Base-by-base conservation (phyloP, 495 filamentous ascomycete species). In the Elaphomyces granulatus region DNA sequence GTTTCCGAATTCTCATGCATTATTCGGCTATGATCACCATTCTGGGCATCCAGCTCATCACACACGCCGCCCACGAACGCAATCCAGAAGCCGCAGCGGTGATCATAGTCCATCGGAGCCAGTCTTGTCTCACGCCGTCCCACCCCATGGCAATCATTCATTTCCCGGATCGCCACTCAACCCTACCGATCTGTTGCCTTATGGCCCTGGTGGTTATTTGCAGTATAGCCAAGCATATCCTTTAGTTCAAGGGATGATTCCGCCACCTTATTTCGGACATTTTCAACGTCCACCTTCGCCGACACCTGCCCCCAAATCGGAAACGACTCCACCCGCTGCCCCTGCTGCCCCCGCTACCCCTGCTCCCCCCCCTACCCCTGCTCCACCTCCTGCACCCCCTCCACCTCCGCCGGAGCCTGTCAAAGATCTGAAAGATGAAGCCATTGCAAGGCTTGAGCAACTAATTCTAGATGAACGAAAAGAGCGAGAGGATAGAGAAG, bases 361-460 rank as follows among this genome's bases (percentile, higher is more conserved):
- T 4, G 2, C 6, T 3, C 6, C 23, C 6, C 23, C 23, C 12
- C 6, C 23, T n/a, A 32, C 41, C 8, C 3, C 19, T 20, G 36
- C 48, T 8, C 46, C 52, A 9, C 41, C 51, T 14, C 46, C 56
- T 9, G 49, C 42, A 20, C 60, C 66, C 26, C 28, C 49, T 20
- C 54, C 61, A 8, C 23, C 49, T 15, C 26, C 44, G 8, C 23
- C 48, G 8, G 47, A 52, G 12, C 37, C 36, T 21, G 39, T 38
- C 12, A 28, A 28, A 28, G 23, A 28, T 28, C 23, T 12, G 7
- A 69, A 71, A 30, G 65, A 69, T 28, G 69, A 73, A 19, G 67
- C 68, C 16, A 70, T 70, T 34, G 66, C 59, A n/a, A 56, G 64
- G 30, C 45, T 73, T 15, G 67, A 72, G 45, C 66, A 70, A 39